phyloP scores from a whole-genome alignment of 202 grass and related monocot species.

The Setaria viridis region DNA sequence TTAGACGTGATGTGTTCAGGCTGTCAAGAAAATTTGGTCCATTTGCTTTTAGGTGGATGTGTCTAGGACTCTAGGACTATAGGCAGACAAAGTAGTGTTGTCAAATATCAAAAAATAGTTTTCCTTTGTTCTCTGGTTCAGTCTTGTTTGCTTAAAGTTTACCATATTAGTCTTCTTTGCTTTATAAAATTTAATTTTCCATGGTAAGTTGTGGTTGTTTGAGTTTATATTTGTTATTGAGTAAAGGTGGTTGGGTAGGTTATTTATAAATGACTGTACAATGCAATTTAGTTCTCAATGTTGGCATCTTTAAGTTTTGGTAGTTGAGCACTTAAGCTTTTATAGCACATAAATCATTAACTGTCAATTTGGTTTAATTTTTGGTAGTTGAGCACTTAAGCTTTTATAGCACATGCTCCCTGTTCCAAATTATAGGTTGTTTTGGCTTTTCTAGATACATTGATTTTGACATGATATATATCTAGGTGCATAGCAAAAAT shows the following conservation, averaged over 20 bases:
- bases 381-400: not conserved
- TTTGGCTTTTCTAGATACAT: too few relatives aligned
- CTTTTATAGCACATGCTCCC: too few relatives aligned
- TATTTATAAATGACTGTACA: not conserved
- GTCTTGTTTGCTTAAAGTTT: not conserved
- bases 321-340: not conserved
- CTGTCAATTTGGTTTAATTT: not conserved
- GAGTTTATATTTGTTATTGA: not conserved
- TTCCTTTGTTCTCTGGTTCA: not conserved
- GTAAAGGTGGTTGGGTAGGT: not conserved
- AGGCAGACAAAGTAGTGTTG: not conserved
- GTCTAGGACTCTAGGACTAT: not conserved
- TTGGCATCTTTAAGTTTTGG: not conserved
- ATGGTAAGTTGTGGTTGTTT: not conserved
- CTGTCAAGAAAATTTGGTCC: not conserved
- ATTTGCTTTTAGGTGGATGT: not conserved
- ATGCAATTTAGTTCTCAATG: not conserved
- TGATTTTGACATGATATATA: too few relatives aligned
- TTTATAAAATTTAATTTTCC: not conserved
- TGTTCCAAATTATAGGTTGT: too few relatives aligned
- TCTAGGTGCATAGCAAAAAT: too few relatives aligned
- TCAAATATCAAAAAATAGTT: not conserved
- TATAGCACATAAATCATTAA: not conserved
- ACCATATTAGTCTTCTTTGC: not conserved
- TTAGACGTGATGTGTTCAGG: not conserved